phyloP scores from a whole-genome alignment of 257 asterid species.

The Nicotiana tomentosiformis region DNA sequence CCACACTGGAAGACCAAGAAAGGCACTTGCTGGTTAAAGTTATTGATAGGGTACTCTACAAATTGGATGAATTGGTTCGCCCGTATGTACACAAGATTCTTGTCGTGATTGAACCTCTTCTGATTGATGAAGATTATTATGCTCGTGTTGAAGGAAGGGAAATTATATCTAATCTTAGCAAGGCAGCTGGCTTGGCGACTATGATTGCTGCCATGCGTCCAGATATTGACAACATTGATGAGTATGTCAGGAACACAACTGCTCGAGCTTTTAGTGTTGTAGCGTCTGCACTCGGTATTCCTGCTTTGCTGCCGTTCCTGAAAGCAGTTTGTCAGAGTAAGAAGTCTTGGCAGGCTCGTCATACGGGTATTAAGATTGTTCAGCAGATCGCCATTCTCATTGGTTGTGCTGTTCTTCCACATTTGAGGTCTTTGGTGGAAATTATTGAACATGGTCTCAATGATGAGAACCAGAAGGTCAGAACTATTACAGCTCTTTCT shows the following conservation, averaged over 20 bases:
- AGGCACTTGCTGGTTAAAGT: conserved; percentile 84
- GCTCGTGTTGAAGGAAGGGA: conserved; percentile 97
- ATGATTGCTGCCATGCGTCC: conserved; percentile 99
- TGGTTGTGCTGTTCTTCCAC: conserved; percentile 93
- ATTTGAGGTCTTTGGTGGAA: conserved; percentile 81
- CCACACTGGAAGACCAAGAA: conserved; percentile 90
- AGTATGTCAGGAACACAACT: conserved; percentile 86
- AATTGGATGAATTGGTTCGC: conserved; percentile 88
- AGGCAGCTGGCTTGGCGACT: conserved; percentile 95
- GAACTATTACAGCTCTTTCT: conserved; percentile 83
- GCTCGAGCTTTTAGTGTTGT: conserved; percentile 95
- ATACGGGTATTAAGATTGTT: conserved; percentile 92
- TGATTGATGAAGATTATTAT: conserved; percentile 93
- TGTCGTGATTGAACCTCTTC: conserved; percentile 87
- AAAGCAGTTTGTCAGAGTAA: conserved; percentile 97
- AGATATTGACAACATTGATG: conserved; percentile 89
- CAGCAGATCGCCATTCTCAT: conserved; percentile 91
- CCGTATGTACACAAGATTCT: conserved; percentile 91
- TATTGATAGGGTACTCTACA: conserved; percentile 82
- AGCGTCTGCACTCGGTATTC: conserved; percentile 94
- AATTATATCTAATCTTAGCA: conserved; percentile 90
- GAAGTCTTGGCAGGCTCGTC: conserved; percentile 99
- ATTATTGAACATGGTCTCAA: conserved; percentile 87
- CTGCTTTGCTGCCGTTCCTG: conserved; percentile 75
- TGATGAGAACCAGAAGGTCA: conserved; percentile 90